A percentile compares a stretch with the other conserved stretches of the same genome.
These are phyloP conservation scores for Ballota nigra DNA, from an alignment of 257 asterid genomes.

Conservation along the genomic window DNA sequence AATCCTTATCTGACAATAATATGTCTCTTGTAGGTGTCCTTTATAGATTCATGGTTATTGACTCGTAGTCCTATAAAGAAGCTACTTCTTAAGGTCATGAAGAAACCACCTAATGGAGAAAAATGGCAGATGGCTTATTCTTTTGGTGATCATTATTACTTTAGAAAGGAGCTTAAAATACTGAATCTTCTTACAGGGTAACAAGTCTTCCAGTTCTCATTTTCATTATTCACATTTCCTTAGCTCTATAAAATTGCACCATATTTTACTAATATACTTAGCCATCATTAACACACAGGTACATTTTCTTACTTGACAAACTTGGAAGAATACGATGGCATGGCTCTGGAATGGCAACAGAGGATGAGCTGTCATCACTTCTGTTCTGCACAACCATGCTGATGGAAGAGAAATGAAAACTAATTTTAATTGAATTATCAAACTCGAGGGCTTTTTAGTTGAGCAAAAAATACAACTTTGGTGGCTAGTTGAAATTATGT, in stretches of 20 bases:
- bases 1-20: not conserved
- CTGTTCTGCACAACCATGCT: constrained; percentile 63
- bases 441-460: not conserved
- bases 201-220: constrained; percentile 4
- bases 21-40: constrained; percentile 56
- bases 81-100: constrained; percentile 75
- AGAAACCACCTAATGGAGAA: constrained; percentile 53
- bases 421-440: not conserved
- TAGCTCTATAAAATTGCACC: not conserved
- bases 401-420: constrained; percentile 48
- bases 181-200: constrained; percentile 88
- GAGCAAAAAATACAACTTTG: not conserved
- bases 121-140: constrained; percentile 59
- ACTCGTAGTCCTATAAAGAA: constrained; percentile 55
- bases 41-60: constrained; percentile 84
- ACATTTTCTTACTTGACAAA: constrained; percentile 74
- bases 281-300: constrained; percentile 40
- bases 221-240: not conserved
- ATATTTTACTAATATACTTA: not conserved
- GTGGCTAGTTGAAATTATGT: not conserved
- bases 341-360: constrained; percentile 73
- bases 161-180: constrained; percentile 87
- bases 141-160: constrained; percentile 86
- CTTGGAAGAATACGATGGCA: constrained; percentile 93
- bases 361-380: constrained; percentile 76